A percentile compares a stretch with the other conserved stretches of the same genome.
Evolutionary conservation across 345 rosid species (phyloP).

Genomic region (Syzygium aromaticum): DNA sequence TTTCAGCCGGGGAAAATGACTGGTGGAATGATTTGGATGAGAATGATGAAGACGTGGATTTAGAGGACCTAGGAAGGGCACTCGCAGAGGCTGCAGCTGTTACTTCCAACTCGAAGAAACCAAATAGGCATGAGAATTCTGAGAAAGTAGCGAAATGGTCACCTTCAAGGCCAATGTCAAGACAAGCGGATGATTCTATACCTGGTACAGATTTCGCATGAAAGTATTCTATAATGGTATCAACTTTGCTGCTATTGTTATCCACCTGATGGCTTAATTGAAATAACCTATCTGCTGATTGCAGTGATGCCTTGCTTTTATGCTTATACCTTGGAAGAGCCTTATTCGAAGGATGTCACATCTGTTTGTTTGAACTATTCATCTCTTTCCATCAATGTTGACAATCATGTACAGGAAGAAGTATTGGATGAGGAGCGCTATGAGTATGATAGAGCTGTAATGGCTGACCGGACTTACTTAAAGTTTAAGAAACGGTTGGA

Average conservation of each 20-base stretch:
- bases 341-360: slow-evolving; percentile 23
- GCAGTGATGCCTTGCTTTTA: slow-evolving; percentile 87
- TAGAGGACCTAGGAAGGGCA: slow-evolving; percentile 57
- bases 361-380: slow-evolving; percentile 28
- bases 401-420: slow-evolving; percentile 42
- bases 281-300: slow-evolving; percentile 6
- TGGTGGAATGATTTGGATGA: slow-evolving; percentile 43
- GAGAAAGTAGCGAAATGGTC: slow-evolving; percentile 17
- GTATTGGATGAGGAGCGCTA: slow-evolving; percentile 63
- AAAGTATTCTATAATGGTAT: neutral
- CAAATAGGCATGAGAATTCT: slow-evolving; percentile 8
- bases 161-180: slow-evolving; percentile 10
- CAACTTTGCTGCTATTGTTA: neutral
- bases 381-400: slow-evolving; percentile 37
- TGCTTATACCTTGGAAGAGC: slow-evolving; percentile 47
- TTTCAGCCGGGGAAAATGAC: slow-evolving; percentile 28
- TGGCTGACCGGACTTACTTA: slow-evolving; percentile 80
- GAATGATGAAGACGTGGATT: slow-evolving; percentile 55
- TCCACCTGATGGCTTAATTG: neutral
- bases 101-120: slow-evolving; percentile 41
- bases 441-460: slow-evolving; percentile 75
- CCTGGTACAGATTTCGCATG: neutral
- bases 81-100: slow-evolving; percentile 42
- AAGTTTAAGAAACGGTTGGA: slow-evolving; percentile 84
- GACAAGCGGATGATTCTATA: neutral